These are phyloP conservation scores for Neurospora sp. DNA, from an alignment of 495 filamentous ascomycete genomes.

Conservation along the genomic window DNA sequence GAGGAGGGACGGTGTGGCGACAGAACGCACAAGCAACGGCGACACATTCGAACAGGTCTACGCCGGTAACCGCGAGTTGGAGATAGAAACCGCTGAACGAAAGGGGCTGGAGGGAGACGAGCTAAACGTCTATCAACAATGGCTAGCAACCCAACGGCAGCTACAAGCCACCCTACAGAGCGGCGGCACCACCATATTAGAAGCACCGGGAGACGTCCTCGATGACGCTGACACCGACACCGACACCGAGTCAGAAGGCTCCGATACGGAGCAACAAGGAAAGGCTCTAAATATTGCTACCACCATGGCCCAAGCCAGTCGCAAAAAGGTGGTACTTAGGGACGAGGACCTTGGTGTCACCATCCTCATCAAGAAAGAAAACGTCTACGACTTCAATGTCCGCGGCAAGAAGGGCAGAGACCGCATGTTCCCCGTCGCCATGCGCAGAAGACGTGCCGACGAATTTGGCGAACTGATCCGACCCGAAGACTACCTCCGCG, in stretches of 20 bases:
- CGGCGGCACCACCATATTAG: constrained; percentile 52
- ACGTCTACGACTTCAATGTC: constrained; percentile 84
- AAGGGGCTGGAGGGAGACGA: constrained; percentile 63
- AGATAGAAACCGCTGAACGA: constrained; percentile 48
- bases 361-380: constrained; percentile 77
- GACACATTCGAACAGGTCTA: constrained; percentile 56
- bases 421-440: constrained; percentile 81
- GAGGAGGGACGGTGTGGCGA: constrained; percentile 49
- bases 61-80: constrained; percentile 50
- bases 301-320: constrained; percentile 65
- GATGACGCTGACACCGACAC: constrained; percentile 75
- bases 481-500: constrained; percentile 87
- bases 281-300: constrained; percentile 82
- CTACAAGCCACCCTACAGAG: constrained; percentile 64
- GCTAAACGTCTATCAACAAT: constrained; percentile 74
- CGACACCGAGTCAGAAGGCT: constrained; percentile 76
- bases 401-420: constrained; percentile 89
- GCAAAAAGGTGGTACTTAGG: constrained; percentile 69
- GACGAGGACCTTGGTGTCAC: constrained; percentile 88
- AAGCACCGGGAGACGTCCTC: constrained; percentile 63
- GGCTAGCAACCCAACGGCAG: constrained; percentile 72
- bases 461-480: constrained; percentile 90
- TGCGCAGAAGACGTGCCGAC: constrained; percentile 68
- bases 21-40: constrained; percentile 46
- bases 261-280: constrained; percentile 83